Evolutionary conservation across 768 basidiomycete species (phyloP).

Genomic region (Chiua virens): DNA sequence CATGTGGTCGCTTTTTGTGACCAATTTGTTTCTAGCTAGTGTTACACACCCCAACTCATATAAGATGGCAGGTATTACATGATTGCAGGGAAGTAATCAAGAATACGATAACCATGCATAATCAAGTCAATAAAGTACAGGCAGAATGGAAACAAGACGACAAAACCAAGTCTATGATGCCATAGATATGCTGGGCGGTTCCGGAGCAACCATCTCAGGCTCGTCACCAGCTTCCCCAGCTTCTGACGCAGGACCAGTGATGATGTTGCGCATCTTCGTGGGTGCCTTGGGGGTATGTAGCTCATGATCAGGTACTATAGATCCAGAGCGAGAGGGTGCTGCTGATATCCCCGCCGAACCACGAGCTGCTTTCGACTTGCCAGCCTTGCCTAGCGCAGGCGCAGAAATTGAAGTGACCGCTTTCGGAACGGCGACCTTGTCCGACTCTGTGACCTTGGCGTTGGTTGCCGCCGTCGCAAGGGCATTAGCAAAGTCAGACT

Average conservation of each 20-base stretch:
- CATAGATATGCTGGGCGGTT: slow-evolving; percentile 16
- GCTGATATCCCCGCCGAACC: slow-evolving; percentile 45
- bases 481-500: slow-evolving; percentile 58
- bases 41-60: too few relatives aligned
- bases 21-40: too few relatives aligned
- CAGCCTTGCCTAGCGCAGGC: slow-evolving; percentile 40
- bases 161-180: slow-evolving; percentile 14
- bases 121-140: slow-evolving; percentile 12
- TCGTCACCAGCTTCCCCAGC: slow-evolving; percentile 49
- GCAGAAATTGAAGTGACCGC: slow-evolving; percentile 48
- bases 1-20: too few relatives aligned
- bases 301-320: slow-evolving; percentile 52
- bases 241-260: slow-evolving; percentile 51
- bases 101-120: slow-evolving; percentile 8
- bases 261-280: slow-evolving; percentile 68
- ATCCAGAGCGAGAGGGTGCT: slow-evolving; percentile 58
- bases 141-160: slow-evolving; percentile 6
- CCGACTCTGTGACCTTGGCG: slow-evolving; percentile 29
- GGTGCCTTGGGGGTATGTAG: slow-evolving; percentile 47
- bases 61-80: not conserved
- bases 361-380: slow-evolving; percentile 40
- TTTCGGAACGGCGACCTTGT: slow-evolving; percentile 35
- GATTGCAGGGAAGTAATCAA: slow-evolving; percentile 4
- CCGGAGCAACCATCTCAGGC: slow-evolving; percentile 37
- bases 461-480: slow-evolving; percentile 28